phyloP scores from a whole-genome alignment of 228 moss, liverwort and hornwort species.

The Sphagnum magellanicum region DNA sequence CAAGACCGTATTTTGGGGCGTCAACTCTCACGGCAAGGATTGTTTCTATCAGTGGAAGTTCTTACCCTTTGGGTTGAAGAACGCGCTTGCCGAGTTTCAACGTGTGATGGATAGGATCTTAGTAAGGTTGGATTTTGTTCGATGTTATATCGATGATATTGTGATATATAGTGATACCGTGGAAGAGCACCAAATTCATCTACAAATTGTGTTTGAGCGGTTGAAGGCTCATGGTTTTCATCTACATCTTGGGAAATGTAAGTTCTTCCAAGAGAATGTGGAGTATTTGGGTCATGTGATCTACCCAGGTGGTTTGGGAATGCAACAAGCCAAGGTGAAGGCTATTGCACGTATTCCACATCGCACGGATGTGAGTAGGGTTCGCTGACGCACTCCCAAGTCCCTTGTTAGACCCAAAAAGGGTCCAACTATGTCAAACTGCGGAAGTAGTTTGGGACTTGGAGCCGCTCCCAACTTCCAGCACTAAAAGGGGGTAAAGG shows the following conservation, averaged over 20 bases:
- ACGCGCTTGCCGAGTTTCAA: not conserved
- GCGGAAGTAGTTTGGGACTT: too few relatives aligned
- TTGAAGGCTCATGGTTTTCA: not conserved
- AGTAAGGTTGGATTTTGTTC: not conserved
- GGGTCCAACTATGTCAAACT: too few relatives aligned
- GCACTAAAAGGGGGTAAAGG: too few relatives aligned
- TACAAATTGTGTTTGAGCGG: not conserved
- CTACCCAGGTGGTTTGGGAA: conserved; percentile 5
- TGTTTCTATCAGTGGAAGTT: not conserved
- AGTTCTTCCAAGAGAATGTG: not conserved
- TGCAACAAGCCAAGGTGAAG: conserved; percentile 6
- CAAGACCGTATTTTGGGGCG: not conserved
- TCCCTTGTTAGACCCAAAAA: too few relatives aligned
- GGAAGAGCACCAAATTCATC: not conserved
- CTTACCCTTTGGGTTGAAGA: conserved; percentile 5
- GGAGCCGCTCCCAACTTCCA: too few relatives aligned
- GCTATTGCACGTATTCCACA: conserved; percentile 1
- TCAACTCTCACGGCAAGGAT: not conserved
- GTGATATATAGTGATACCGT: not conserved
- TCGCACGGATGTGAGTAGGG: conserved; percentile 3
- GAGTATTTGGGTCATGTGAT: conserved; percentile 9
- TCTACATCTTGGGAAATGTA: conserved; percentile 6
- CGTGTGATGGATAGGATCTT: conserved; percentile 3
- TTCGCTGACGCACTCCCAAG: too few relatives aligned
- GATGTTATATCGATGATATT: conserved; percentile 9